Evolutionary conservation across 2,329 filamentous ascomycete species (phyloP).

Genomic region (Cladosporium phlei): DNA sequence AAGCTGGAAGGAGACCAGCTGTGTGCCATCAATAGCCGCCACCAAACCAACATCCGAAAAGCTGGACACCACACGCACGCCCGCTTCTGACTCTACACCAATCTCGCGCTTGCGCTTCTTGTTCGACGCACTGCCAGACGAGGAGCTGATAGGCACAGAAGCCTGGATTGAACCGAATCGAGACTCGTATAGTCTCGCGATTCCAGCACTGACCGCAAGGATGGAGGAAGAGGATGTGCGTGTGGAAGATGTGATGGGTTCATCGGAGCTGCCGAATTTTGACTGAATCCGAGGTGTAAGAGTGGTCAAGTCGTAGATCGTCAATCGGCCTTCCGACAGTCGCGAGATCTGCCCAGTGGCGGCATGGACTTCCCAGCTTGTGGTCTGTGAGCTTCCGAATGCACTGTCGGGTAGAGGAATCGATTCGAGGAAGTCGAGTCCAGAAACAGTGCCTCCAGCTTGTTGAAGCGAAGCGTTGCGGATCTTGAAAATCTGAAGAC

Average conservation of each 20-base stretch:
- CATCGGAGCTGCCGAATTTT: conserved; percentile 39
- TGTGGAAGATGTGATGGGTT: conserved; percentile 57
- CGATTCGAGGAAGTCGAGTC: conserved; percentile 11
- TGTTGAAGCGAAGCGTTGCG: conserved; percentile 32
- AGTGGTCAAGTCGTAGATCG: conserved; percentile 60
- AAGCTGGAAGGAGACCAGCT: conserved; percentile 62
- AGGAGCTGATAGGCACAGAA: conserved; percentile 27
- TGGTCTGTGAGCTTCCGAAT: not conserved
- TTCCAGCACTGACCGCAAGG: conserved; percentile 54
- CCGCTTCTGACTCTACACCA: conserved; percentile 13
- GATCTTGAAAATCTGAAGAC: conserved; percentile 7
- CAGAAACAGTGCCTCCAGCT: conserved; percentile 10
- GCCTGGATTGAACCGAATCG: conserved; percentile 55
- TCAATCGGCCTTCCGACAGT: conserved; percentile 50
- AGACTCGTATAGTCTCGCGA: conserved; percentile 63
- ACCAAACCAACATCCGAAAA: conserved; percentile 63
- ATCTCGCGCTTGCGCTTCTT: conserved; percentile 17
- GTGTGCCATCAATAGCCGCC: conserved; percentile 59
- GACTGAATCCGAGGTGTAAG: conserved; percentile 58
- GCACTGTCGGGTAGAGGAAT: conserved; percentile 6
- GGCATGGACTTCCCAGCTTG: conserved; percentile 42
- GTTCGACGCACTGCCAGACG: not conserved
- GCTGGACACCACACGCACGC: conserved; percentile 40
- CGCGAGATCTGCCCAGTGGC: conserved; percentile 61
- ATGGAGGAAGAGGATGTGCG: conserved; percentile 63